Evolutionary conservation across 2,329 filamentous ascomycete species (phyloP).

Genomic region (Aurifilum marmelostoma): DNA sequence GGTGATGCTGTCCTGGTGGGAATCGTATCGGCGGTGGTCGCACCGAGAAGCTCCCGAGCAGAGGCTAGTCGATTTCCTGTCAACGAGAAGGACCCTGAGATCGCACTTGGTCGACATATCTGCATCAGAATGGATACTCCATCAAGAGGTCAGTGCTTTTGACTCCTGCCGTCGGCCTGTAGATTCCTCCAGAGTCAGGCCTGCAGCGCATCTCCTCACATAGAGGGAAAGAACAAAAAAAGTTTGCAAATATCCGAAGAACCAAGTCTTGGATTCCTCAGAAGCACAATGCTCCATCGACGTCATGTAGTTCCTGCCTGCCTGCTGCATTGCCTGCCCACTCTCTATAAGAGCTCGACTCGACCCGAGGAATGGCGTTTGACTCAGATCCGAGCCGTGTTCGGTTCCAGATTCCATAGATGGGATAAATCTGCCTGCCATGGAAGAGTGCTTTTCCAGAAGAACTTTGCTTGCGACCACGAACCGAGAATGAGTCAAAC

Average conservation of each 20-base stretch:
- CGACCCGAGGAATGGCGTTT: neutral
- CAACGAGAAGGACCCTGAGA: constrained; percentile 2
- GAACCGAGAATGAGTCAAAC: neutral
- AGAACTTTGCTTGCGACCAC: neutral
- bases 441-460: constrained; percentile 2
- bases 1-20: neutral
- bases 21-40: neutral
- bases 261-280: neutral
- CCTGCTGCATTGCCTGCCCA: neutral
- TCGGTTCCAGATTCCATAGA: neutral
- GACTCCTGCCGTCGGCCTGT: neutral
- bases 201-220: neutral
- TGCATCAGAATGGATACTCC: neutral
- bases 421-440: neutral
- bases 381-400: neutral
- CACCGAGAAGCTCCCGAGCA: neutral
- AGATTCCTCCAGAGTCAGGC: neutral
- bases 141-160: constrained; percentile 1
- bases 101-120: neutral
- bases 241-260: neutral
- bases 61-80: neutral
- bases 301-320: neutral
- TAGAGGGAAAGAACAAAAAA: neutral
- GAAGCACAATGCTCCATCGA: neutral
- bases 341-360: neutral